Conservation (phyloP, 495 filamentous ascomycete species). For the Usnea hakonensis region DNA sequence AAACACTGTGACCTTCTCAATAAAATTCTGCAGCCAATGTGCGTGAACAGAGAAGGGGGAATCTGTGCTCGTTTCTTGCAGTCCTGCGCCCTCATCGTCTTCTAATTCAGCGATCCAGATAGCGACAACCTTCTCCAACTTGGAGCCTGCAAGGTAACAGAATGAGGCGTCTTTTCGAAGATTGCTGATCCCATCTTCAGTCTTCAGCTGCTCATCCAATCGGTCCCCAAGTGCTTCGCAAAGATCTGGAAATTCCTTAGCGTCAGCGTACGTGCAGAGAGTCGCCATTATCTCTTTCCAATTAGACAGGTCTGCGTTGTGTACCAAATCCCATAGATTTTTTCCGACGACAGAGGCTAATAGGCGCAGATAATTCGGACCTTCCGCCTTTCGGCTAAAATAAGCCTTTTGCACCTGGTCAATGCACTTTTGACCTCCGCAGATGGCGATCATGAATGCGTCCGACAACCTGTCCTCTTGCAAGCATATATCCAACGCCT, state of each 20-base stretch:
- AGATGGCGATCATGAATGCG: constrained; percentile 97
- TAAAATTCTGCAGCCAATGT: constrained; percentile 77
- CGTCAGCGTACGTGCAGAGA: constrained; percentile 87
- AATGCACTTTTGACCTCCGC: constrained; percentile 85
- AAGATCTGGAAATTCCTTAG: constrained; percentile 87
- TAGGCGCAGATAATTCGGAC: constrained; percentile 86
- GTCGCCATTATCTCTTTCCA: constrained; percentile 98
- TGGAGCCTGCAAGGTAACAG: constrained; percentile 91
- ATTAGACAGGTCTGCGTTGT: constrained; percentile 84
- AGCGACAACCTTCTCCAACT: constrained; percentile 88
- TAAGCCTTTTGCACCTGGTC: constrained; percentile 92
- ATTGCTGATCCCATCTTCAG: constrained; percentile 40
- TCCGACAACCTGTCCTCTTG: constrained; percentile 86
- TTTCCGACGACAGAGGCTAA: constrained; percentile 89
- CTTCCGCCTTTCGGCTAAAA: constrained; percentile 69
- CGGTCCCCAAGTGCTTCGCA: constrained; percentile 93
- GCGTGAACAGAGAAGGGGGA: constrained; percentile 90
- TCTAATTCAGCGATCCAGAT: constrained; percentile 90
- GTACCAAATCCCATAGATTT: constrained; percentile 96
- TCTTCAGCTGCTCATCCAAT: constrained; percentile 60
- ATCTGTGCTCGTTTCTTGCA: constrained; percentile 58
- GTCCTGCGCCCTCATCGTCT: constrained; percentile 67
- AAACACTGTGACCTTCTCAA: constrained; percentile 98
- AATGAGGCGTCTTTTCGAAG: constrained; percentile 83
- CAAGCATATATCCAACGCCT: constrained; percentile 78